phyloP scores from a whole-genome alignment of 352 stramenopile species.

The Globisporangium viniferum region DNA sequence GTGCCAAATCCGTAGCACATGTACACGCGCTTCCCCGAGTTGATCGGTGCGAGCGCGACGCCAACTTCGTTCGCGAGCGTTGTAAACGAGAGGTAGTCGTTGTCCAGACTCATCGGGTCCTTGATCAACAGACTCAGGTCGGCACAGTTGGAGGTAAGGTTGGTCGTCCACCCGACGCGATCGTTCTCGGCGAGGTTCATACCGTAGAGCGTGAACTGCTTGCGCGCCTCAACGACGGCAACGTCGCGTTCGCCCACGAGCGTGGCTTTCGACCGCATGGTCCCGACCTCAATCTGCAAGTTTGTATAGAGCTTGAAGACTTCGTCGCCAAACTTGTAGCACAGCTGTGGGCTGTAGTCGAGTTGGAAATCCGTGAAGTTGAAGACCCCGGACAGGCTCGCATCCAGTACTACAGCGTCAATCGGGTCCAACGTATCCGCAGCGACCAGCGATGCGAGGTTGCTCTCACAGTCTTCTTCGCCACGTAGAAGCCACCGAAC shows the following conservation, averaged over 20 bases:
- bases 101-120: conserved; percentile 28
- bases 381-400: conserved; percentile 29
- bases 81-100: conserved; percentile 48
- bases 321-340: conserved; percentile 62
- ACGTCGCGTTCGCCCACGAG: conserved; percentile 44
- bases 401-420: conserved; percentile 40
- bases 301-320: conserved; percentile 51
- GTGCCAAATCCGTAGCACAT: conserved; percentile 63
- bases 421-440: conserved; percentile 23
- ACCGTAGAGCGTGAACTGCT: conserved; percentile 47
- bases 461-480: conserved; percentile 55
- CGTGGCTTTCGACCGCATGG: conserved; percentile 36
- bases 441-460: conserved; percentile 34
- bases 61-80: conserved; percentile 28
- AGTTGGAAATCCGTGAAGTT: conserved; percentile 44
- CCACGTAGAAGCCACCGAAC: conserved; percentile 51
- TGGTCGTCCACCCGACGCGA: conserved; percentile 49
- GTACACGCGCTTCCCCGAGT: conserved; percentile 50
- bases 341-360: conserved; percentile 56
- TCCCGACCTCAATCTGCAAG: conserved; percentile 50
- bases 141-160: conserved; percentile 23
- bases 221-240: conserved; percentile 38
- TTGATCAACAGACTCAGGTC: conserved; percentile 35
- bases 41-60: conserved; percentile 38
- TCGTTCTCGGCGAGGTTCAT: conserved; percentile 42